Base-by-base conservation (phyloP, 2,329 filamentous ascomycete genomes). In the Colletotrichum sp. region DNA sequence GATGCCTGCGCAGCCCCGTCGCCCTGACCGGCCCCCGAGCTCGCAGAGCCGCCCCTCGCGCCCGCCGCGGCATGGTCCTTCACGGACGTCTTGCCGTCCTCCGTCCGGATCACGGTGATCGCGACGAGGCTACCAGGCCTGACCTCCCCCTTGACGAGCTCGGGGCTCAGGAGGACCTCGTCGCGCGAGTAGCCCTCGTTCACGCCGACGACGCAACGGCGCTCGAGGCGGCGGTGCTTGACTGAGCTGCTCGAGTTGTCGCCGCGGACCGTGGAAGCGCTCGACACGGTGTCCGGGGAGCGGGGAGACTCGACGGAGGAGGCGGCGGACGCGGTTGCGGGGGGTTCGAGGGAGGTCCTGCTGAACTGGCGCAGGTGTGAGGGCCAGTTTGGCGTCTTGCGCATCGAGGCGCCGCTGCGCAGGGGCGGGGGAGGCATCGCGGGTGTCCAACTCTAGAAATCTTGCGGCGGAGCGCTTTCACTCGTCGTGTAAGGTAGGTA, bases 161-260 rank as follows among this genome's bases (percentile, higher is more conserved):
- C 92, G 74, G 93, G 88, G 82, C 96, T 97, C 80, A 98, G 89
- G 26, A 97, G 88, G 60, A 97, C 93, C 79, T 96, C 95, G 80
- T 98, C 94, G 73, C 90, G 91, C 10, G 93, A 93, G 80, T 96
- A 94, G 57, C 90, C 92, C 78, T 98, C 95, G 82, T 96, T 94
- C 79, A 92, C 88, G 10, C 88, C 88, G 71, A 92, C 87, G 58
- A 85, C 89, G 79, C 90, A 92, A 77, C 85, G 85, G 34, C 88
- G 86, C 79, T 91, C 88, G 21, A 83, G 69, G 63, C 82, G 83
- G 52, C 81, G 78, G 34, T 80, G 78, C 76, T 80, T 82, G 43
- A 78, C 77, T 21, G 81, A 75, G 68, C 80, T 81, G 36, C 79
- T 70, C 36, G 81, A 78, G 26, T 82, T 82, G 24, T 79, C 75